Evolutionary conservation across 1,284 basidiomycete species (phyloP), one percentile per base, ranked within the genome.

Genomic region (Cryptococcus sp.): DNA sequence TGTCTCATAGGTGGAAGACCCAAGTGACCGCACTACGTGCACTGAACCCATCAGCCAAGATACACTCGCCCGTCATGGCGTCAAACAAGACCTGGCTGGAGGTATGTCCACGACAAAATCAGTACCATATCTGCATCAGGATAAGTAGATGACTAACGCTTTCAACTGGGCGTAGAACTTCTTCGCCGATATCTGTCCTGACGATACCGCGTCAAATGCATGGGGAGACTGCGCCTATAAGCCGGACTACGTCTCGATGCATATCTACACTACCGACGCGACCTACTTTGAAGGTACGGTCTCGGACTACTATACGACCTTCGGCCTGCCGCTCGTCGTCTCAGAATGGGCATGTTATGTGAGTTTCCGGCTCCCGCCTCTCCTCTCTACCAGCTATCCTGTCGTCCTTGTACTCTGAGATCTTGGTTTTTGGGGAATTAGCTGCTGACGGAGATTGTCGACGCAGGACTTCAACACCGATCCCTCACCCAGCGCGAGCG

Each of bases 101-200:
- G 5, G 67, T 69, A 40, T 48, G 62, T 49, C 17, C 1, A 6
- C 17, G 13, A 7, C 19, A 17, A 7, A 48, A 4, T 22, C 5
- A 2, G 15, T 20, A 42, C 8, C 13, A 10, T 19, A 47, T 10
- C 47, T 19, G n/a, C n/a, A n/a, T n/a, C n/a, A n/a, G n/a, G n/a
- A n/a, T n/a, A n/a, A n/a, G n/a, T n/a, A n/a, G n/a, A n/a, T n/a
- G n/a, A 10, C 15, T 8, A 25, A 10, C 50, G 20, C 1, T 20
- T 16, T 44, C 15, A 31, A 44, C n/a, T 16, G 8, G n/a, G n/a
- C n/a, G n/a, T 47, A 68, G 64, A 41, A 50, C 16, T 69, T 65
- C 61, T 69, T 69, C 62, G 47, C 52, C 7, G 47, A 45, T 25
- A 65, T 68, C 35, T 70, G 66, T 50, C 68, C 68, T 11, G 61